Evolutionary conservation across 441 rosid species (phyloP).

Genomic region (Croton laevigatus): DNA sequence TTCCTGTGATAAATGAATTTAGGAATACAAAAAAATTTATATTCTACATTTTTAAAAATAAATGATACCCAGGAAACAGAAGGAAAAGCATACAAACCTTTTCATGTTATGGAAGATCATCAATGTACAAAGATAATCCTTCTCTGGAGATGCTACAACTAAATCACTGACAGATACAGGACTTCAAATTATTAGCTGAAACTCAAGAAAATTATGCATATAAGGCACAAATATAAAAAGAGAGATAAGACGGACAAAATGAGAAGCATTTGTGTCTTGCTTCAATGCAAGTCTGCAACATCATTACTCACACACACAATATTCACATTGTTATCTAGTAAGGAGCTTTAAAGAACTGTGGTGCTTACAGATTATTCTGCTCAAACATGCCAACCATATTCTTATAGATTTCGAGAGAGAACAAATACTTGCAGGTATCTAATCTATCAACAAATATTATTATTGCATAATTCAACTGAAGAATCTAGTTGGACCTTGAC

Average conservation of each 20-base stretch:
- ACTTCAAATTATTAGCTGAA: slow-evolving; percentile 21
- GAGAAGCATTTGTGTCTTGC: background rate
- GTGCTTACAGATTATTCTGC: slow-evolving; percentile 88
- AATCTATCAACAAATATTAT: no score
- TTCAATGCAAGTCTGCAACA: slow-evolving; percentile 8
- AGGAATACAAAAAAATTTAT: slow-evolving; percentile 3
- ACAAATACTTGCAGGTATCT: no score
- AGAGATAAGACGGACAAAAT: no score
- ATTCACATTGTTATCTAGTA: slow-evolving; percentile 12
- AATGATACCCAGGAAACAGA: background rate
- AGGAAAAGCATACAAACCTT: slow-evolving; percentile 48
- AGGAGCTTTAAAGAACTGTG: slow-evolving; percentile 11
- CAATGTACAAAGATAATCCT: slow-evolving; percentile 76
- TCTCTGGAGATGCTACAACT: slow-evolving; percentile 92
- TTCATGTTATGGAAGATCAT: slow-evolving; percentile 57
- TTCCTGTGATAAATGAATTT: slow-evolving; percentile 35
- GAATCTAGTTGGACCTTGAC: no score
- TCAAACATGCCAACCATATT: slow-evolving; percentile 94
- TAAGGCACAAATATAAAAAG: background rate
- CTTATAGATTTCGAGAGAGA: slow-evolving; percentile 89
- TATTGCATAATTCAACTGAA: no score
- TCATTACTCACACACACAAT: slow-evolving; percentile 6
- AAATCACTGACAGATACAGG: slow-evolving; percentile 63
- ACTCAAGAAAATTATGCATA: slow-evolving; percentile 14
- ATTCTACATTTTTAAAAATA: background rate